A percentile compares a stretch with the other conserved stretches of the same genome.
These are phyloP conservation scores for Phytophthora colocasiae DNA, from an alignment of 352 stramenopile species.

Conservation along the genomic window DNA sequence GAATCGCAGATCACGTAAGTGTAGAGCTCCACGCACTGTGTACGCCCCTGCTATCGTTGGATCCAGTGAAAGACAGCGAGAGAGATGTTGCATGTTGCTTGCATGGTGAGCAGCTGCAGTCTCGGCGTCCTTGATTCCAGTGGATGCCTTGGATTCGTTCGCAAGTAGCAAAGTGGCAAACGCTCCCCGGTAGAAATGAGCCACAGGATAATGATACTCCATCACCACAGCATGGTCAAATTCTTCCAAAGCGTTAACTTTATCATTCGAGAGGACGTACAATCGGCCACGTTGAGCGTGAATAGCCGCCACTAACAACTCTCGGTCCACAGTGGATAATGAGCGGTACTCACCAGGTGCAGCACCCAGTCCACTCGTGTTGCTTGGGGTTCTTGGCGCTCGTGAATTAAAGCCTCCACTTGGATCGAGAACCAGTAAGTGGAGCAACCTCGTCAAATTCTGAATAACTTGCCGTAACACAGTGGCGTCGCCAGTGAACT, in stretches of 20 bases:
- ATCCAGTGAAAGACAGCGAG: conserved; percentile 68
- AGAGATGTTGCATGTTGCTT: conserved; percentile 65
- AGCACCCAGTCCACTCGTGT: conserved; percentile 27
- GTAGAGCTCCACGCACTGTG: conserved; percentile 72
- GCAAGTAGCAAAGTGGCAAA: conserved; percentile 56
- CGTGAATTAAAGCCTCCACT: conserved; percentile 39
- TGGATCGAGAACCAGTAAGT: conserved; percentile 53
- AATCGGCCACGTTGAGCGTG: conserved; percentile 70
- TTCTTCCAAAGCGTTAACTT: conserved; percentile 51
- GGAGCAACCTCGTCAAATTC: conserved; percentile 65
- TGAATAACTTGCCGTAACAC: conserved; percentile 71
- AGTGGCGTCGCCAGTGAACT: conserved; percentile 67
- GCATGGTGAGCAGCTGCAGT: conserved; percentile 36
- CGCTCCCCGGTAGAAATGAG: conserved; percentile 80
- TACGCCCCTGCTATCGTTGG: conserved; percentile 80
- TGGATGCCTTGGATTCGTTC: conserved; percentile 38
- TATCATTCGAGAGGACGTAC: conserved; percentile 67
- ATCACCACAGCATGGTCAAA: conserved; percentile 80
- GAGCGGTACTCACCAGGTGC: conserved; percentile 17
- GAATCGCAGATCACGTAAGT: conserved; percentile 76
- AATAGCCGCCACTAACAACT: conserved; percentile 63
- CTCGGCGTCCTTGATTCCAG: conserved; percentile 24
- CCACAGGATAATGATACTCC: conserved; percentile 82
- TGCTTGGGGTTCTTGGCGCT: conserved; percentile 12
- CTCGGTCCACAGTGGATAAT: conserved; percentile 48